Percentiles rank a stretch among this genome's conserved stretches.
Evolutionary conservation across 176 grass and related monocot species (phyloP).

Genomic region (Bolboschoenus planiculmis): DNA sequence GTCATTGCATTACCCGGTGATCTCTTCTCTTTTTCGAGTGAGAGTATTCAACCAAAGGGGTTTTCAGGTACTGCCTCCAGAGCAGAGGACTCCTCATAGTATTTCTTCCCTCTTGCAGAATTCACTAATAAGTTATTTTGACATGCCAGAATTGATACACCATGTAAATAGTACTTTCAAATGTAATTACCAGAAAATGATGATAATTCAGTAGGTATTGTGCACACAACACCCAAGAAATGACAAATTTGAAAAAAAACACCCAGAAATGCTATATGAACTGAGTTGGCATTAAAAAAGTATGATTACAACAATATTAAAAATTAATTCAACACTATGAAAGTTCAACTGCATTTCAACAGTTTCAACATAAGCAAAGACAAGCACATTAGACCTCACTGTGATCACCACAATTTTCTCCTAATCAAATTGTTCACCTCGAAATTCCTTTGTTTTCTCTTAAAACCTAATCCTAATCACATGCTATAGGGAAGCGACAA

Average conservation of each 20-base stretch:
- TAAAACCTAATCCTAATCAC: neutral
- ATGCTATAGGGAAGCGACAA: neutral
- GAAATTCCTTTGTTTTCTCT: neutral
- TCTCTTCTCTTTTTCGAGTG: too few species aligned
- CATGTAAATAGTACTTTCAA: neutral
- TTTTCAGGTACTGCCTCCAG: too few species aligned
- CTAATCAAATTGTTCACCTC: neutral
- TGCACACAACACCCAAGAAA: neutral
- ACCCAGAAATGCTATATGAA: neutral
- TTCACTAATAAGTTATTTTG: conserved; percentile 48
- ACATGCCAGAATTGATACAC: neutral
- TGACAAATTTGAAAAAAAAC: neutral
- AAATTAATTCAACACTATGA: neutral
- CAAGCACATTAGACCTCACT: neutral
- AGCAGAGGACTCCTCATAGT: conserved; percentile 64
- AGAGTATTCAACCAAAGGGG: too few species aligned
- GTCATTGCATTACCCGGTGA: conserved; percentile 21
- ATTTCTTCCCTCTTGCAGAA: conserved; percentile 73
- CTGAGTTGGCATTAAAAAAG: neutral
- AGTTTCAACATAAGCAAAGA: neutral
- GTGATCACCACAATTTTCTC: neutral
- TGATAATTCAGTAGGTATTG: neutral
- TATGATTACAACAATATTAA: neutral
- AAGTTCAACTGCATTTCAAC: neutral
- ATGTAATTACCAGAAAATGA: neutral